phyloP scores from a whole-genome alignment of 345 rosid genomes.

The Cardamine chenopodiifolia region DNA sequence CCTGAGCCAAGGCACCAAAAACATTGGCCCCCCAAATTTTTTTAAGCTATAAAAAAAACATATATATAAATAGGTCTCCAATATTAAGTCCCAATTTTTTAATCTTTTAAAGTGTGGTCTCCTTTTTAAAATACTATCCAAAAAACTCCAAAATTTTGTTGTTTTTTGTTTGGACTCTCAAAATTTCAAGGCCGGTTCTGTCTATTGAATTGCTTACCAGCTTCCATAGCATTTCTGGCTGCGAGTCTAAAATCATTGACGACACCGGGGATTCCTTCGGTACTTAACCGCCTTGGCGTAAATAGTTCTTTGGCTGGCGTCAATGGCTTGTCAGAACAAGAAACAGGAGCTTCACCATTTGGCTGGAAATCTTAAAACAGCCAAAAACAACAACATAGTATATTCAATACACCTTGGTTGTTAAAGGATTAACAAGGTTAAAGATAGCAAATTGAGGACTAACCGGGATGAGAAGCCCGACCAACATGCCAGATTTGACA shows the following conservation, averaged over 20 bases:
- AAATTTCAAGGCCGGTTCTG: too few species aligned
- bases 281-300: conserved; percentile 54
- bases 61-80: too few species aligned
- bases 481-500: conserved; percentile 76
- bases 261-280: conserved; percentile 65
- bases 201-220: conserved; percentile 49
- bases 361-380: conserved; percentile 47
- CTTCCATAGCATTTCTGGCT: conserved; percentile 77
- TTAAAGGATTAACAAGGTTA: not conserved
- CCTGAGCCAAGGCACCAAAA: too few species aligned
- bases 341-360: conserved; percentile 67
- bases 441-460: not conserved
- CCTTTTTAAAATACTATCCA: too few species aligned
- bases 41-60: too few species aligned
- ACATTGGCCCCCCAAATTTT: too few species aligned
- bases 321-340: conserved; percentile 59
- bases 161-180: too few species aligned
- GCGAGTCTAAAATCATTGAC: conserved; percentile 70
- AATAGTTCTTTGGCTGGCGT: conserved; percentile 47
- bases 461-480: conserved; percentile 60
- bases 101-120: too few species aligned
- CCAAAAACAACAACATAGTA: not conserved
- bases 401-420: not conserved
- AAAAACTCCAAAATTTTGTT: too few species aligned
- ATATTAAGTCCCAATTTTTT: too few species aligned